Evolutionary conservation across 805 yeast species (phyloP).

Genomic region (Pichia paraexigua): DNA sequence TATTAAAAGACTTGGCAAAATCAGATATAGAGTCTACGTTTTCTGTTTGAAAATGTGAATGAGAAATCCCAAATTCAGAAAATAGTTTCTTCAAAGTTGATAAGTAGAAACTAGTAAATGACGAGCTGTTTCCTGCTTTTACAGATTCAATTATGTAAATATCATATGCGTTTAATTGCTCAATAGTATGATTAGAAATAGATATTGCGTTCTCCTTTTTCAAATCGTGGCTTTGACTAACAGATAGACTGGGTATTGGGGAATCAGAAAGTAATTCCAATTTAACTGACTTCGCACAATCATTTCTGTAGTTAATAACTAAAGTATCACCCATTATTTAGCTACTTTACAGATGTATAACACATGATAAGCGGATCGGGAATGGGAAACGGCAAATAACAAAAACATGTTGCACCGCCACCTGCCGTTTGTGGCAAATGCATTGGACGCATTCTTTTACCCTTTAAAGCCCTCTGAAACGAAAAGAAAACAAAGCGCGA

Average conservation of each 20-base stretch:
- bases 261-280: neutral
- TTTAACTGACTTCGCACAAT: neutral
- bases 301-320: neutral
- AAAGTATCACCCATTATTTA: neutral
- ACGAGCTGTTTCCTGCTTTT: neutral
- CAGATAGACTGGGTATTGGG: neutral
- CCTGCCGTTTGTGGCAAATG: too few relatives aligned
- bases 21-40: constrained; percentile 31
- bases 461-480: neutral
- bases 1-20: constrained; percentile 14
- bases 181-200: neutral
- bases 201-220: neutral
- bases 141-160: neutral
- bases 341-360: neutral
- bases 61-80: constrained; percentile 27
- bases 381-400: too few relatives aligned
- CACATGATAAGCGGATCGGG: too few relatives aligned
- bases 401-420: too few relatives aligned
- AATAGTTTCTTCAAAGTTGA: constrained; percentile 42
- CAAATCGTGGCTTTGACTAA: neutral
- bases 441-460: too few relatives aligned
- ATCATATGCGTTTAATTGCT: neutral
- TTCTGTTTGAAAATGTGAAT: constrained; percentile 27
- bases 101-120: constrained; percentile 26
- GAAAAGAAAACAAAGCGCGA: neutral